Base-by-base conservation (phyloP, 257 asterid genomes). In the Gentiana dahurica region DNA sequence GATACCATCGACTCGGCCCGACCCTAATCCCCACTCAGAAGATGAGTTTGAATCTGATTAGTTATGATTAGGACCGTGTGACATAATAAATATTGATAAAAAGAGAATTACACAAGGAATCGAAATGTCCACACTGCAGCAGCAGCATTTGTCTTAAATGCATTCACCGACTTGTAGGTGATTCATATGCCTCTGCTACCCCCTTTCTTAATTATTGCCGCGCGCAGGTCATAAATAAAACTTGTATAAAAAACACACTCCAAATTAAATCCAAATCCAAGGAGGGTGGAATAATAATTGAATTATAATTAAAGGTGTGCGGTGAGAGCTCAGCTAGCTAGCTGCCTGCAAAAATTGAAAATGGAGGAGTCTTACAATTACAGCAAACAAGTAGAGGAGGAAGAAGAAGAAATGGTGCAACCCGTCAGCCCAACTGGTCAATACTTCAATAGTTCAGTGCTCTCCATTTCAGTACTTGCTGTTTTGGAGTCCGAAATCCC, bases 351-450 rank as follows among this genome's bases (percentile, higher is more conserved):
- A 41, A 41, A 41, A 41, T 4, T 13, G 36, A 8, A 46, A 34
- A 55, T 47, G 63, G 36, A 37, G 57, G 49, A 9, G 24, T 24
- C 24, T 24, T 24, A 24, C 24, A 24, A 24, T 24, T 24, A 24
- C 24, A 24, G 24, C 24, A 24, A 24, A 24, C 24, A 38, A 46
- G 24, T 36, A 57, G 54, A 13, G 60, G 37, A 2, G 49, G 47
- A 39, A 4, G 8, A 24, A 4, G 67, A 61, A 10, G 69, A 50
- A 33, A 59, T 53, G 7, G 7, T 58, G 8, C 59, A 36, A 4
- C 74, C 76, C 0, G 78, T 60, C 39, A 76, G 82, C 51, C 82
- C 82, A 8, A 66, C 69, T 1, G 73, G 73, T 4, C 82, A 72
- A 33, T 76, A 72, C 53, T 63, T 76, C 15, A 76, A 55, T 38